phyloP scores from a whole-genome alignment of 2,329 filamentous ascomycete genomes.

The Aspergillus sp. region DNA sequence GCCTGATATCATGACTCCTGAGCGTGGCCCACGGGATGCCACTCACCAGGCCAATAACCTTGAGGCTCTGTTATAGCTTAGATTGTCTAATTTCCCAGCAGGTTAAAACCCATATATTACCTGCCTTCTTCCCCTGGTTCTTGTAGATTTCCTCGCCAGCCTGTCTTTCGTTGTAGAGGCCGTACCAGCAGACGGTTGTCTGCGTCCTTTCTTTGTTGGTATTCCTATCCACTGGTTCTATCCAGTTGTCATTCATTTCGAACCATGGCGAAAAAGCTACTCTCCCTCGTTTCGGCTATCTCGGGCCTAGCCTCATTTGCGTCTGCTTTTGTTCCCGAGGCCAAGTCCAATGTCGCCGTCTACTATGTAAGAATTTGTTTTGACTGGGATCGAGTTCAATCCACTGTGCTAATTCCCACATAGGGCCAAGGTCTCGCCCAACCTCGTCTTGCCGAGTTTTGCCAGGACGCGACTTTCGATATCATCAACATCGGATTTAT shows the following conservation, averaged over 20 bases:
- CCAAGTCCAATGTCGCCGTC: constrained; percentile 51
- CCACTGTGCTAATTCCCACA: constrained; percentile 10
- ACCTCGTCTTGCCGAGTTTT: constrained; percentile 50
- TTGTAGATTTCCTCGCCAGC: constrained; percentile 8
- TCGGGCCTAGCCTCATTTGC: constrained; percentile 31
- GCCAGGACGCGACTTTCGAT: constrained; percentile 52
- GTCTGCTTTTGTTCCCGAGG: constrained; percentile 42
- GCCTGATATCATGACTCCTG: neutral
- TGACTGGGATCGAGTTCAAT: neutral
- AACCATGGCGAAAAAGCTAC: constrained; percentile 38
- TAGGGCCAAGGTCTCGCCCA: constrained; percentile 55
- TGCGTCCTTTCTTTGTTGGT: constrained; percentile 57
- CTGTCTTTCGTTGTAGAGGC: constrained; percentile 17
- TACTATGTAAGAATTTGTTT: constrained; percentile 48
- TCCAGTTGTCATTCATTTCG: constrained; percentile 32
- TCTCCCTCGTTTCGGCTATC: constrained; percentile 38
- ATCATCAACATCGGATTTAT: constrained; percentile 59
- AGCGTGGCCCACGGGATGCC: neutral
- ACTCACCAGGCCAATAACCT: constrained; percentile 5
- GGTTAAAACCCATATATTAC: constrained; percentile 8
- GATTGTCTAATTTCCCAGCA: constrained; percentile 2
- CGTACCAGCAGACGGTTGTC: constrained; percentile 42
- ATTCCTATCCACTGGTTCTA: constrained; percentile 28
- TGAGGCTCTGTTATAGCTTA: constrained; percentile 2
- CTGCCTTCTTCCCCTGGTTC: constrained; percentile 2